Evolutionary conservation across 148 eudicot genomes (phyloP), one percentile per base, ranked within the genome.

Genomic region (Amaranthus cruentus): DNA sequence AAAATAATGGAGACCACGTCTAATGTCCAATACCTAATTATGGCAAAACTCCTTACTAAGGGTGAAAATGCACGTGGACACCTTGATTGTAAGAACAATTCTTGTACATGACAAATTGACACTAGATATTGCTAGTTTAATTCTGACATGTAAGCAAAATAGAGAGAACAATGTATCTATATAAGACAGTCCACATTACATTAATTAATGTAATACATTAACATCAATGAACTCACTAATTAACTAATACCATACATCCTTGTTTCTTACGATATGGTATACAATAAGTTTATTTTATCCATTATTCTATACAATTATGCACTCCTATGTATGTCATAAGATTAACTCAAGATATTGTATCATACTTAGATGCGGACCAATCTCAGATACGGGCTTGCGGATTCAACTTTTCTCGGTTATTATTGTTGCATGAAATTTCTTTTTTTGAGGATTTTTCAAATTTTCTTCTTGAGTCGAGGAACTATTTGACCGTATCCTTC

Each of bases 1-100:
- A 71, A 42, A 71, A 71, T 71, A 71, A 71, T 71, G 74, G 65
- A 43, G 58, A 58, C 52, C 74, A 71, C 74, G 74, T 71, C 74
- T 46, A 56, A 71, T 58, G 74, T 71, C 74, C 74, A 71, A 46
- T 58, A 47, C 43, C 74, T 18, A 57, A 71, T 71, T 52, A 57
- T 71, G 58, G 74, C 74, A 71, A 71, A 71, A 44, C 15, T 57
- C 51, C 63, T 12, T 42, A 7, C 7, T 47, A 58, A 69, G 57
- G 42, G 42, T 71, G 42, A 47, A 58, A 6, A 6, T 55, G 64
- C 74, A 71, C 65, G 74, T 71, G 74, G 74, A 57, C 54, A 58
- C 65, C 65, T 71, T 71, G 2, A 71, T 57, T 21, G 46, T 71
- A 3, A 53, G 5, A 11, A 54, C 48, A 53, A 52, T 51, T 66